phyloP scores from a whole-genome alignment of 2,329 filamentous ascomycete genomes.

The Arthrinium phaeospermum region DNA sequence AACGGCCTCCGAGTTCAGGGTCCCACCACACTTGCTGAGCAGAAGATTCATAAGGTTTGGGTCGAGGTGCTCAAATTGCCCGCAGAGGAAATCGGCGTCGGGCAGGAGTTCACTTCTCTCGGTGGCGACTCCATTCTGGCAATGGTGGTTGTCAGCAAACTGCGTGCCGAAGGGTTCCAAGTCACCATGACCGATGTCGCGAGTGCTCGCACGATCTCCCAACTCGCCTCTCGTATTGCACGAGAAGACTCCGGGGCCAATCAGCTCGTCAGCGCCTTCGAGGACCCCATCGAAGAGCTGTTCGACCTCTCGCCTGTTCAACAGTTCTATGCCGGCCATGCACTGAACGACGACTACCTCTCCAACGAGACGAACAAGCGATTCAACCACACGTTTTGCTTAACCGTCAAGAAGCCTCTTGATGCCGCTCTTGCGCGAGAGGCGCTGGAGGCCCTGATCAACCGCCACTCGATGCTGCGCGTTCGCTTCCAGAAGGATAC shows the following conservation, averaged over 20 bases:
- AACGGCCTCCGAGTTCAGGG: constrained; percentile 2
- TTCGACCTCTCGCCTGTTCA: constrained; percentile 53
- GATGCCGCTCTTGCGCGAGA: constrained; percentile 24
- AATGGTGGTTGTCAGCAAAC: constrained; percentile 17
- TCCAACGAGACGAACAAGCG: constrained; percentile 38
- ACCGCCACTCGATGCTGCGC: constrained; percentile 36
- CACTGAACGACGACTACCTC: constrained; percentile 22
- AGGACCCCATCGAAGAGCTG: constrained; percentile 24
- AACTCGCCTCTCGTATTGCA: constrained; percentile 20
- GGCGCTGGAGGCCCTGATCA: constrained; percentile 35
- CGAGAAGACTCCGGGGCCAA: constrained; percentile 9
- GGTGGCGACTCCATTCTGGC: background rate
- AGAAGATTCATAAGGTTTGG: constrained; percentile 13
- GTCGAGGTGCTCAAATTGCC: background rate
- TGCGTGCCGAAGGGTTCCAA: constrained; percentile 17
- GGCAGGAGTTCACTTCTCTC: constrained; percentile 1
- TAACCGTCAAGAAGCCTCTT: constrained; percentile 40
- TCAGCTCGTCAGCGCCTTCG: background rate
- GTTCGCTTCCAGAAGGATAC: background rate
- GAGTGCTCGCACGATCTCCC: constrained; percentile 19
- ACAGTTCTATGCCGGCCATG: constrained; percentile 41
- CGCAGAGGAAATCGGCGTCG: background rate
- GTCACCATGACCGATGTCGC: constrained; percentile 21
- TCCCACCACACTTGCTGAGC: background rate
- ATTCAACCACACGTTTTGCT: constrained; percentile 47